Evolutionary conservation across 2,329 filamentous ascomycete genomes (phyloP), one percentile per base, ranked within the genome.

Genomic region (Ophiosphaerella korrae): DNA sequence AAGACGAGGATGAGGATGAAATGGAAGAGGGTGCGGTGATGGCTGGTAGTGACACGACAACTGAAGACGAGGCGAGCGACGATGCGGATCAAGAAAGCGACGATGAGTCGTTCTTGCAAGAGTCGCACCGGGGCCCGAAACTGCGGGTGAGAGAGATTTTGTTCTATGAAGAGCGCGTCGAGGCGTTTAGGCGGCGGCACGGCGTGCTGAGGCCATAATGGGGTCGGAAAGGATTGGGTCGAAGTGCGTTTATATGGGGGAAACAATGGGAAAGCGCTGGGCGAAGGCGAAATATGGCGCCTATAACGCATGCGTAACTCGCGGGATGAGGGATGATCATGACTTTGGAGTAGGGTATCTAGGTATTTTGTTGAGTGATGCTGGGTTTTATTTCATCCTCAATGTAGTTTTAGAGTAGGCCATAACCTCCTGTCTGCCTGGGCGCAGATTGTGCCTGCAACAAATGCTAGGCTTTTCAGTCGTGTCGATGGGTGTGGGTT

Each of bases 161-260:
- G 55, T 93, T 91, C 72, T 92, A 91, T 64, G 90, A 93, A 69
- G 89, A 93, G 69, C 90, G 90, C 73, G 67, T 72, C 3, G 85
- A 88, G 24, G 87, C 93, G 50, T 93, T 93, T 75, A 89, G 88
- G 71, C 88, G 88, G 29, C 82, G 89, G 53, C 86, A 90, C 73
- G 68, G 69, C 7, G 66, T 68, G 12, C 43, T 72, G 16, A 63
- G 68, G 54, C 69, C 69, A 16, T 70, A 58, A 60, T 44, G 40
- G 41, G 18, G 26, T 32, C 7, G 37, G 7, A 40, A 38, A 18
- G 14, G 41, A 31, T 29, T n/a, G 13, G 32, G 3, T 34, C 14
- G 11, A 24, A 38, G 37, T 14, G 39, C 32, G 31, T 41, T 9
- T 42, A 36, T 32, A 26, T 39, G 34, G 37, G 32, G 39, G 47